Base-by-base conservation (phyloP, 2,329 filamentous ascomycete species). In the Cladosporium sp. region DNA sequence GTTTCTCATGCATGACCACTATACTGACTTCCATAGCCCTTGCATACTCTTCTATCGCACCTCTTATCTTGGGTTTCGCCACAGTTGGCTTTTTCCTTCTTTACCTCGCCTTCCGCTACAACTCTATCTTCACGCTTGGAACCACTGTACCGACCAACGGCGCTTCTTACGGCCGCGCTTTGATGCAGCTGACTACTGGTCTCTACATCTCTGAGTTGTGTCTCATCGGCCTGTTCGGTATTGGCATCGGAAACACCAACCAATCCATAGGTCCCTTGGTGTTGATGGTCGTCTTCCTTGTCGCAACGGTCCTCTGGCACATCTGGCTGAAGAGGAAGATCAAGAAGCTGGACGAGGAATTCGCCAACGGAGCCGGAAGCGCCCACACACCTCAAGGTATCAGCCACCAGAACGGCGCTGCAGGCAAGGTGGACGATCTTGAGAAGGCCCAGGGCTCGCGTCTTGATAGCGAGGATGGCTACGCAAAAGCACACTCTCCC, bases 101-200 rank as follows among this genome's bases (percentile, higher is more conserved):
- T 37, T 79, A 78, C 66, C 59, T 78, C 34, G 76, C 74, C 12
- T 80, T 74, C 69, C 71, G 76, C 20, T 80, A 79, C 72, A 79
- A 78, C 64, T 72, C 78, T 51, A 72, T 79, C n/a, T 79, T 77
- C 66, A 75, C 75, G 3, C 74, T 76, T 58, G 74, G 75, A 51
- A 75, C 73, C 40, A 64, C 72, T 39, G 70, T 78, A 22, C 76
- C 78, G 55, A 79, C 77, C 38, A 72, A 74, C 56, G 77, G 77
- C 8, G 67, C 67, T 3, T 72, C 73, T 1, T 79, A 79, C 61
- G 70, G 72, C 37, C 73, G 73, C 28, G 77, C 77, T 0, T 59
- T 80, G 20, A 71, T 74, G 51, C 77, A 80, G 51, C 69, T 80
- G 17, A 73, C 73, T 19, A 72, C 72, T 12, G 77, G 77, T 42